Evolutionary conservation across 306 rosid genomes (phyloP), one percentile per base, ranked within the genome.

Genomic region (Medicago lupulina): DNA sequence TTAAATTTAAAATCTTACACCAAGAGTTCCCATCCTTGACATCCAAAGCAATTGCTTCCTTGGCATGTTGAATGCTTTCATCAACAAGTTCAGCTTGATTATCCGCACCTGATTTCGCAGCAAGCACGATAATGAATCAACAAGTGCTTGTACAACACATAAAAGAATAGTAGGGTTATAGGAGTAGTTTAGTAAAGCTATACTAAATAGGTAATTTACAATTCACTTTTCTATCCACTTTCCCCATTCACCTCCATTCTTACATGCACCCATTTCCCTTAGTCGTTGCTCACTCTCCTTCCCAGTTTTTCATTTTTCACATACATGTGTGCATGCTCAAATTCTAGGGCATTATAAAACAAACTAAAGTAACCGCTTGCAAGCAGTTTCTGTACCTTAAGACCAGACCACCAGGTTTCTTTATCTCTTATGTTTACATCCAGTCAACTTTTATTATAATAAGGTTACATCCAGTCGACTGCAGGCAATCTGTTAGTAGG

Each of bases 31-130:
- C 98, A 86, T 92, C 97, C 84, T 86, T 90, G 79, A 95, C 97
- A 82, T 95, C 97, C 88, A 95, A 89, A 75, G 91, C 76, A 85
- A 95, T 86, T 64, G 97, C 97, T 72, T 92, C 93, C 83, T 79
- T 95, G 59, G 97, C 98, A 79, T 90, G 97, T 67, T 85, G 88
- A 85, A 95, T 92, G 93, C 98, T 95, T 86, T 92, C 96, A 71
- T 95, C 96, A 43, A 95, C 90, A 83, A 95, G 91, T 76, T 95
- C 92, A 61, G 88, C 88, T 82, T 87, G 87, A 85, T 89, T 92
- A 85, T 92, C 93, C 10, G 84, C 73, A 83, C 97, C 98, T 92
- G 78, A n/a, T 78, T 70, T 53, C 75, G 71, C 62, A 50, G 72
- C 79, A 49, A 77, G 66, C 49, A 53, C 34, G 47, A 2, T 36